Base-by-base conservation (phyloP, 2,329 filamentous ascomycete genomes). In the Botrytis byssoidea region DNA sequence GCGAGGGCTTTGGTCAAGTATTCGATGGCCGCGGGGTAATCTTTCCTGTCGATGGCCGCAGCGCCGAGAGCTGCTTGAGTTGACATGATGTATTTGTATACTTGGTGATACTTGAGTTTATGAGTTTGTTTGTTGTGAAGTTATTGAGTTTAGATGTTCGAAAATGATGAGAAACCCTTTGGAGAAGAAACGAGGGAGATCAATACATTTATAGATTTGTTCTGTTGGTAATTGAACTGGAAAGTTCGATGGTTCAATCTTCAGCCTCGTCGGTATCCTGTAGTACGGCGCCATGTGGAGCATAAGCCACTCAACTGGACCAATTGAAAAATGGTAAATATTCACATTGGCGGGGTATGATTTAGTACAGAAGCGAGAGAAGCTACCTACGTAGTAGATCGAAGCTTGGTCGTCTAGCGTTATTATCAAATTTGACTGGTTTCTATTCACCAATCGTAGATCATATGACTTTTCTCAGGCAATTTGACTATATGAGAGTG, bases 21-120 rank as follows among this genome's bases (percentile, higher is more conserved):
- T 51, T 85, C 81, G 77, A 97, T 88, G 63, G 93, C 94, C 65
- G 86, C 85, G 8, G 86, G 83, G 82, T 89, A 95, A 74, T 95
- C 87, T 69, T 87, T 87, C 14, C 83, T 84, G 42, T 88, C 83
- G 73, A 93, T 86, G 73, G 93, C 94, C 75, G 87, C 80, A 59
- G 86, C 83, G 78, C 85, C 89, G n/a, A 84, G 77, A 2, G 82
- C 85, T 74, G 84, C 83, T 76, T 86, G 81, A 9, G 87, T 86
- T 37, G 80, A 74, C 87, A 90, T 90, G 51, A 42, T 80, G 61
- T 20, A 29, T 25, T 44, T 35, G 18, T 42, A n/a, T 46, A 66
- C 29, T 44, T 57, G n/a, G 7, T 18, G 18, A 18, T 16, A 18
- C 9, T 7, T 29, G 51, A 18, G 14, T 4, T 66, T 37, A 46